A percentile compares a stretch with the other conserved stretches of the same genome.
phyloP scores from a whole-genome alignment of 192 early-diverging fungal species.

The Coemansia asiatica region DNA sequence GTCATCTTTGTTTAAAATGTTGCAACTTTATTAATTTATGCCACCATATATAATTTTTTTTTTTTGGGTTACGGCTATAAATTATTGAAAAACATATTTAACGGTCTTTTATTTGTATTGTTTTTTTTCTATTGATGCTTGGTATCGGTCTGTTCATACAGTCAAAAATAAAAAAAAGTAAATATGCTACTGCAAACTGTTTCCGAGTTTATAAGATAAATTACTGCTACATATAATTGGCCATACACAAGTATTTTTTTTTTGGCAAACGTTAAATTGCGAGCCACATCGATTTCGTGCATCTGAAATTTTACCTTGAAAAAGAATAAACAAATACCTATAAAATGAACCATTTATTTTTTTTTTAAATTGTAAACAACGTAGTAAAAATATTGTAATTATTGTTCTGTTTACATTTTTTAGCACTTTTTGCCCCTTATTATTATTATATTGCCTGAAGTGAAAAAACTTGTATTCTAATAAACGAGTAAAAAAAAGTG shows the following conservation, averaged over 20 bases:
- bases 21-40: no score
- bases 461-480: no score
- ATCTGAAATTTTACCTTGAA: background rate
- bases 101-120: background rate
- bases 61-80: background rate
- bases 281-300: background rate
- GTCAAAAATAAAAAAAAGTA: background rate
- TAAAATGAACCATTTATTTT: background rate
- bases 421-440: no score
- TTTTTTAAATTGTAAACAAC: no score
- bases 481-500: no score
- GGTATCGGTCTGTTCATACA: background rate
- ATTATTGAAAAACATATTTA: background rate
- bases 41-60: no score
- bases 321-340: background rate
- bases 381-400: no score
- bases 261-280: no score
- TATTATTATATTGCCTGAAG: no score
- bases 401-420: constrained; percentile 7
- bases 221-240: background rate
- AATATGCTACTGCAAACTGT: background rate
- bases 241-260: background rate
- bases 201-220: background rate
- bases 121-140: background rate
- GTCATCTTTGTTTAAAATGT: no score